Evolutionary conservation across 495 filamentous ascomycete genomes (phyloP), one percentile per base, ranked within the genome.

Genomic region (Neurospora discreta): DNA sequence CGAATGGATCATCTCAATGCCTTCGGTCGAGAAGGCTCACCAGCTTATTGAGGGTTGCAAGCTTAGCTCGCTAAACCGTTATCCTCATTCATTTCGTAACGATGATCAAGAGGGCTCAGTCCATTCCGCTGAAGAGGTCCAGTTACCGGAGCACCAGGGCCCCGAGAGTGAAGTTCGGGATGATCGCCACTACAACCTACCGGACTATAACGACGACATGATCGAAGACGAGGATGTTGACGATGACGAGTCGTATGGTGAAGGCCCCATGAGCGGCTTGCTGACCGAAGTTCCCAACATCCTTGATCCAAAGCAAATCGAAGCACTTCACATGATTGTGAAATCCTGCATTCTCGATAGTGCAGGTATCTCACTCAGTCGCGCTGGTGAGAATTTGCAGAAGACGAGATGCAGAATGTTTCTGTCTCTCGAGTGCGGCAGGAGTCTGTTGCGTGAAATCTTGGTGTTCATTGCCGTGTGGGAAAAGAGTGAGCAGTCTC

Each of bases 401-500:
- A 90, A 91, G 44, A 90, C 93, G 6, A 85, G 94, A 58, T 97
- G 94, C 75, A 92, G 96, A 74, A 92, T 97, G 71, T 86, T 98
- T 42, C 83, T 98, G 70, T 92, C 93, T 0, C 88, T 94, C 71
- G 92, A 95, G 71, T 92, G 91, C 71, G 94, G 94, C 18, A 89
- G 92, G 52, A 97, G 95, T 75, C 84, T 98, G 5, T 86, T 98
- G 8, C 87, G 94, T 60, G 94, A 98, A 76, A 88, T 98, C 69
- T 84, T 98, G 30, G 96, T 98, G 71, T 98, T 98, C 80, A 94
- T 98, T 71, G 94, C 94, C 16, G 93, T 95, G 16, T 98, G 94
- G 94, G 94, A 98, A 77, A 89, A 97, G 72, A 90, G 90, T 16
- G 94, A 98, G 75, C 90, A 94, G 52, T 92, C 95, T 74, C 85